Percentiles rank a stretch among this genome's conserved stretches.
Evolutionary conservation across 495 filamentous ascomycete genomes (phyloP).

Genomic region (Hyphodiscus hymeniophilus): DNA sequence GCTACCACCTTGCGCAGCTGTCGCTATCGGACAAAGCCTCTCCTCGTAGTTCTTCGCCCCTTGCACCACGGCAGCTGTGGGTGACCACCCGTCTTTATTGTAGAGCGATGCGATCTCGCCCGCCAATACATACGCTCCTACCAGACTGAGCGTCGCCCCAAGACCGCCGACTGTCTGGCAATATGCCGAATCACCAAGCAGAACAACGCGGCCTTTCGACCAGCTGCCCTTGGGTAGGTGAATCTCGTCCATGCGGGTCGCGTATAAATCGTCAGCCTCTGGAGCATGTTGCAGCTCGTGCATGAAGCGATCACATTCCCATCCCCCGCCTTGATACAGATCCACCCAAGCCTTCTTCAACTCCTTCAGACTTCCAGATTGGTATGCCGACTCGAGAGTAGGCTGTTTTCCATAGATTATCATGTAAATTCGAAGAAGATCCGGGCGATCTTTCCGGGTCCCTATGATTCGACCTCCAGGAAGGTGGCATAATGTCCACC

Average conservation of each 20-base stretch:
- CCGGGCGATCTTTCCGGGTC: slow-evolving; percentile 23
- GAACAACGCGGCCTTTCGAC: slow-evolving; percentile 36
- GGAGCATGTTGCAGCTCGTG: slow-evolving; percentile 29
- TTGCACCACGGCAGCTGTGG: too few species aligned
- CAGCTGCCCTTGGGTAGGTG: too few species aligned
- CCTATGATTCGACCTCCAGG: slow-evolving; percentile 20
- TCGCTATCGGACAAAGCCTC: too few species aligned
- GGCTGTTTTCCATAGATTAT: slow-evolving; percentile 12
- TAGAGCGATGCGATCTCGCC: slow-evolving; percentile 39
- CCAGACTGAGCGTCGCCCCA: slow-evolving; percentile 35
- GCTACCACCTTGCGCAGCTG: too few species aligned
- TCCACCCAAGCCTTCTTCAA: slow-evolving; percentile 31
- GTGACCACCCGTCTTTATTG: too few species aligned
- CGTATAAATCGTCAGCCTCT: slow-evolving; percentile 52
- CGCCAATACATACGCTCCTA: slow-evolving; percentile 45
- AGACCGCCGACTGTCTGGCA: slow-evolving; percentile 43
- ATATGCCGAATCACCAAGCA: slow-evolving; percentile 51
- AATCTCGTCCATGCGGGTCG: slow-evolving; percentile 30
- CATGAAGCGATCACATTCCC: slow-evolving; percentile 33
- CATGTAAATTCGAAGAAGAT: slow-evolving; percentile 21
- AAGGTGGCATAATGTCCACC: slow-evolving; percentile 15
- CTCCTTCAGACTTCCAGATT: slow-evolving; percentile 23
- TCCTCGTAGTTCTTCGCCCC: too few species aligned
- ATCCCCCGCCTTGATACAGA: slow-evolving; percentile 35
- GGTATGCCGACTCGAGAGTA: slow-evolving; percentile 7